Base-by-base conservation (phyloP, 2,329 filamentous ascomycete species). In the Raffaelea ambrosiae region DNA sequence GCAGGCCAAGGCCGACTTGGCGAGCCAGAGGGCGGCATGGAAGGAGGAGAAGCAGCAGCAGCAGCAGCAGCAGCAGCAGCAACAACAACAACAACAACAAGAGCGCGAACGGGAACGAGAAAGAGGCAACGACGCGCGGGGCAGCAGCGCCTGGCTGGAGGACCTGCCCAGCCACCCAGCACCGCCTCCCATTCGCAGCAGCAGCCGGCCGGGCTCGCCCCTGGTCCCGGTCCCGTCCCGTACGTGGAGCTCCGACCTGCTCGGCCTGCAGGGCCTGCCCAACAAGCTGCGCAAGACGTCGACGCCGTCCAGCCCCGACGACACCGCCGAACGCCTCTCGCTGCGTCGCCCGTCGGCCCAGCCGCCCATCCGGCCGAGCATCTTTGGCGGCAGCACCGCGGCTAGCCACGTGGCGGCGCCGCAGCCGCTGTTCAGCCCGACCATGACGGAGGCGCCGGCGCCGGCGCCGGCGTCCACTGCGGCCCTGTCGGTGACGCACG, bases 151-250 rank as follows among this genome's bases (percentile, higher is more conserved):
- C 31, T 79, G 76, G 76, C 60, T 72, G 10, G 76, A 79, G 38
- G 74, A 76, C 40, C 59, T 74, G 18, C 61, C 68, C 14, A 53
- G 53, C 38, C 60, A 61, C 9, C 58, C 68, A 19, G 61, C 66
- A 44, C 63, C 68, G 16, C 22, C 39, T 45, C 11, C 46, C 22
- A 14, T 33, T 45, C 72, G 65, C 51, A 68, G 63, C 48, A 70
- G 69, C 36, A 78, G 74, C 56, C 66, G 73, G 10, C 76, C 76
- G 2, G 73, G 71, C 35, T 80, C 77, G 11, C 77, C 77, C 1
- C 59, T 77, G 31, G 61, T 78, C n/a, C 66, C 69, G 5, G 63
- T 70, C 14, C 64, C 71, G 10, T 38, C 50, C 29, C 67, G 77
- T 41, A 76, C 74, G 2, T 74, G 74, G 51, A 79, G 75, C 60